phyloP scores from a whole-genome alignment of 2,329 filamentous ascomycete species.

The Claviceps spartinae region DNA sequence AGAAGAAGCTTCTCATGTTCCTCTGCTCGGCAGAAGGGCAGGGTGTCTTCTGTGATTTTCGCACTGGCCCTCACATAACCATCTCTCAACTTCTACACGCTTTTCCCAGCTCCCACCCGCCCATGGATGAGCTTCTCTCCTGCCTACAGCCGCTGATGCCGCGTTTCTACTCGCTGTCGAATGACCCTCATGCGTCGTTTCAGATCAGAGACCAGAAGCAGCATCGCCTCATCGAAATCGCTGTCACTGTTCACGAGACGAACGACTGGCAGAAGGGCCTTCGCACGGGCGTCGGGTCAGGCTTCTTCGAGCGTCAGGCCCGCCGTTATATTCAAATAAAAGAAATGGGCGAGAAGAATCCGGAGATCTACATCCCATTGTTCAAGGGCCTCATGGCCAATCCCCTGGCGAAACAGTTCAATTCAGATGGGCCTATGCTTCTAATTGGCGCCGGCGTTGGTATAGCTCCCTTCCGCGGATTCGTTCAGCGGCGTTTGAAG shows the following conservation, averaged over 20 bases:
- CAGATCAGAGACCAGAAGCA: slow-evolving; percentile 53
- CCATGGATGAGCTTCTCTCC: slow-evolving; percentile 67
- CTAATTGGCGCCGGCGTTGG: slow-evolving; percentile 93
- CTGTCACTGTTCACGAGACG: slow-evolving; percentile 88
- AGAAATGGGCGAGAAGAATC: slow-evolving; percentile 39
- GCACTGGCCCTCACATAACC: slow-evolving; percentile 76
- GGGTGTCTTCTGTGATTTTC: slow-evolving; percentile 83
- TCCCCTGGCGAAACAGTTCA: slow-evolving; percentile 81
- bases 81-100: slow-evolving; percentile 76
- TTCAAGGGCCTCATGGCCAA: slow-evolving; percentile 98
- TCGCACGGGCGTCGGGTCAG: slow-evolving; percentile 79
- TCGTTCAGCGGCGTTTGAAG: slow-evolving; percentile 86
- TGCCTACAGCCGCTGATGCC: slow-evolving; percentile 85
- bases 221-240: slow-evolving; percentile 80
- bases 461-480: slow-evolving; percentile 93
- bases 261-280: slow-evolving; percentile 59
- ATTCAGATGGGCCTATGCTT: slow-evolving; percentile 90
- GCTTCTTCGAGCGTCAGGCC: slow-evolving; percentile 83
- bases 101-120: slow-evolving; percentile 84
- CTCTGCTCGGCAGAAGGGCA: slow-evolving; percentile 85
- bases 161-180: slow-evolving; percentile 94
- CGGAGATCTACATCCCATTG: slow-evolving; percentile 74
- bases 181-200: slow-evolving; percentile 73
- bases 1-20: slow-evolving; percentile 79
- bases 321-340: slow-evolving; percentile 56